Conservation (phyloP, 2,329 filamentous ascomycete species). For the Tetracladium maxilliforme region DNA sequence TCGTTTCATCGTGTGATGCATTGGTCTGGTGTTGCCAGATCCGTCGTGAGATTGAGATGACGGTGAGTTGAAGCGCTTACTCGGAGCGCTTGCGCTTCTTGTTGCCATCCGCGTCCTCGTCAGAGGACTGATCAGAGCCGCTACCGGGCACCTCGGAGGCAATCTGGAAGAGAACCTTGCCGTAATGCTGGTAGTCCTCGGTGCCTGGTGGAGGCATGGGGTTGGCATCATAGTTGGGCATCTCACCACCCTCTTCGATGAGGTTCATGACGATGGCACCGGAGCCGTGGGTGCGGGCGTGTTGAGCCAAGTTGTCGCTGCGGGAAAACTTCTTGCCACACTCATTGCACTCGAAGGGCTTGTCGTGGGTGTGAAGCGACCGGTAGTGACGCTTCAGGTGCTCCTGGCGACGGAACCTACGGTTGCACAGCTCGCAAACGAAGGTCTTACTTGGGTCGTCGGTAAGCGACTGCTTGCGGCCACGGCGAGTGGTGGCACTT, state of each 20-base stretch:
- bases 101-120: slow-evolving; percentile 34
- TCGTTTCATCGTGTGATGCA: too few relatives aligned
- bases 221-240: slow-evolving; percentile 32
- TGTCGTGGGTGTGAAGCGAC: slow-evolving; percentile 95
- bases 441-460: slow-evolving; percentile 98
- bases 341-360: slow-evolving; percentile 94
- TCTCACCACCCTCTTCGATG: slow-evolving; percentile 58
- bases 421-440: slow-evolving; percentile 89
- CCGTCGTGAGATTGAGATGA: too few relatives aligned
- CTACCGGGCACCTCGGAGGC: slow-evolving; percentile 59
- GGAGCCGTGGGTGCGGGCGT: slow-evolving; percentile 82
- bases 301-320: slow-evolving; percentile 93
- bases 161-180: slow-evolving; percentile 71
- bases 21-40: too few relatives aligned
- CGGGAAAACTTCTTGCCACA: slow-evolving; percentile 99
- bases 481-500: slow-evolving; percentile 68
- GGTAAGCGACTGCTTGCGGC: slow-evolving; percentile 94
- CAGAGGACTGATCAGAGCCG: slow-evolving; percentile 39
- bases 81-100: slow-evolving; percentile 71
- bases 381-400: slow-evolving; percentile 98
- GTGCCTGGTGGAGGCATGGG: slow-evolving; percentile 20
- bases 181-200: slow-evolving; percentile 53
- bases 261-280: slow-evolving; percentile 87
- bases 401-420: slow-evolving; percentile 94
- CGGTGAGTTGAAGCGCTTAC: too few relatives aligned